A percentile compares a stretch with the other conserved stretches of the same genome.
phyloP scores from a whole-genome alignment of 257 asterid genomes.

The Jacaranda mimosifolia region DNA sequence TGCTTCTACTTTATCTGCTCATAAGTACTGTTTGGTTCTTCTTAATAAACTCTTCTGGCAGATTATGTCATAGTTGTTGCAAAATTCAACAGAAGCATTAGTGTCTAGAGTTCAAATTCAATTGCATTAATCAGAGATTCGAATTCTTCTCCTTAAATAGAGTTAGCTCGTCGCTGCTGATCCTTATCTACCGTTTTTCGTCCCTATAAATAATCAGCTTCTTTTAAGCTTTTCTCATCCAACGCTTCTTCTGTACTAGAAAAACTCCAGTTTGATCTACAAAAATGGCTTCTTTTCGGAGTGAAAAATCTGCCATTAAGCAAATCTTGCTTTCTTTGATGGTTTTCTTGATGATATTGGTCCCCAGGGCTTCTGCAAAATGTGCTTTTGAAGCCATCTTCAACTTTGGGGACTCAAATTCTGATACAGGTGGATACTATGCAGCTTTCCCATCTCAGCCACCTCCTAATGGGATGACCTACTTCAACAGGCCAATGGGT shows the following conservation, averaged over 20 bases:
- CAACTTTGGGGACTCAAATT: constrained; percentile 77
- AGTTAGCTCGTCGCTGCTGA: too few species aligned
- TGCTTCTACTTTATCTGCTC: not conserved
- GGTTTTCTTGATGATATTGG: constrained; percentile 34
- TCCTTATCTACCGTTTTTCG: too few species aligned
- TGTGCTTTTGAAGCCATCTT: constrained; percentile 68
- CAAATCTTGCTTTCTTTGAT: constrained; percentile 43
- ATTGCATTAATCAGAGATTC: too few species aligned
- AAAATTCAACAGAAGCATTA: not conserved
- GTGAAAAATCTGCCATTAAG: not conserved
- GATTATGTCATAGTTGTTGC: constrained; percentile 26
- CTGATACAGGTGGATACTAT: constrained; percentile 74
- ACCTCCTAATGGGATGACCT: constrained; percentile 78
- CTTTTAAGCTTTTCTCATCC: too few species aligned
- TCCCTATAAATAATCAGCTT: too few species aligned
- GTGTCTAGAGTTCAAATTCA: not conserved
- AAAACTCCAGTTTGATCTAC: not conserved
- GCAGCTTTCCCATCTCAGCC: constrained; percentile 74
- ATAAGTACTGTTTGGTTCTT: not conserved
- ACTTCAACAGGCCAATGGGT: constrained; percentile 71
- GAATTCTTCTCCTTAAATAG: too few species aligned
- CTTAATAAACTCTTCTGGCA: not conserved
- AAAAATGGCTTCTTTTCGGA: constrained; percentile 27
- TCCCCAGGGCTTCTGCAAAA: constrained; percentile 39
- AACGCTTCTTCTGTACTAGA: too few species aligned